These are phyloP conservation scores for Arthroderma sp. DNA, from an alignment of 2,329 filamentous ascomycete species.

Conservation along the genomic window DNA sequence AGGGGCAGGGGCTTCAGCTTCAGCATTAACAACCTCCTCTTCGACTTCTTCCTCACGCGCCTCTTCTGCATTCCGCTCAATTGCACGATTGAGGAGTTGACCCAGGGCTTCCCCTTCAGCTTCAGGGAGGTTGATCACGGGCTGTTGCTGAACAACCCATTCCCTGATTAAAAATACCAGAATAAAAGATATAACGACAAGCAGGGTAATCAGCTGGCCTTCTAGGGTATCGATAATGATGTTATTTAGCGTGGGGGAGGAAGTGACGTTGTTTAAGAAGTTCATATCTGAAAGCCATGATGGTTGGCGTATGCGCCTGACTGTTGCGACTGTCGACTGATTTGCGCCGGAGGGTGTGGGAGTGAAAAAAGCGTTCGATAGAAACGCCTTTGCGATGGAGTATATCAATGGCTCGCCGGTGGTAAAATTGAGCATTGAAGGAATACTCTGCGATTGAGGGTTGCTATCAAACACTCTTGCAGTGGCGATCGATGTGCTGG, in stretches of 20 bases:
- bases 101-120: conserved; percentile 39
- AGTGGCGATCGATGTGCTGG: conserved; percentile 17
- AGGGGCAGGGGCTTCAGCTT: not conserved
- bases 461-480: conserved; percentile 19
- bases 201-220: conserved; percentile 82
- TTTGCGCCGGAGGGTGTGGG: conserved; percentile 23
- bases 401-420: conserved; percentile 36
- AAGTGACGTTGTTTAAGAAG: conserved; percentile 47
- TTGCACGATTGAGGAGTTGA: conserved; percentile 26
- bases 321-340: conserved; percentile 17
- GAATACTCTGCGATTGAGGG: conserved; percentile 25
- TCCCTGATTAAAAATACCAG: conserved; percentile 93
- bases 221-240: conserved; percentile 73
- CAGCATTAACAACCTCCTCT: not conserved
- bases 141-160: conserved; percentile 97
- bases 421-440: conserved; percentile 33
- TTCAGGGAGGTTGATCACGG: conserved; percentile 69
- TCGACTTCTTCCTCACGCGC: conserved; percentile 8
- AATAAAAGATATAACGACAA: conserved; percentile 89
- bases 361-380: conserved; percentile 24
- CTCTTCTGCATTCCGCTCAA: conserved; percentile 1
- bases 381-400: conserved; percentile 35
- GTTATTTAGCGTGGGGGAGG: conserved; percentile 60
- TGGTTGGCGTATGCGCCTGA: conserved; percentile 29
- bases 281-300: conserved; percentile 49